These are phyloP conservation scores for Niebla homalea DNA, from an alignment of 495 filamentous ascomycete genomes.

Conservation along the genomic window DNA sequence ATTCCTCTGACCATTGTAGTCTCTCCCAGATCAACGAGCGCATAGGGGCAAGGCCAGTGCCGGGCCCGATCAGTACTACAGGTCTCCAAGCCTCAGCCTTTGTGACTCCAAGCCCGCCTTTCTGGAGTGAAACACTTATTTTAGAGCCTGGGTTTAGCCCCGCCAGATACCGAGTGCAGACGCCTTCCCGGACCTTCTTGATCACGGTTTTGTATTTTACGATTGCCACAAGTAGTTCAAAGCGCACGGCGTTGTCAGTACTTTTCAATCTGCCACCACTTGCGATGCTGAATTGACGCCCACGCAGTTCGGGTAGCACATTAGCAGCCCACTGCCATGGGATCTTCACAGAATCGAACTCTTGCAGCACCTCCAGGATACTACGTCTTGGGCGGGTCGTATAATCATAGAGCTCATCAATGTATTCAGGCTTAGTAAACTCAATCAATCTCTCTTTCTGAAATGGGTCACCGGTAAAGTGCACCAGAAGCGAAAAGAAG, in stretches of 20 bases:
- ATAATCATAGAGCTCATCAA: slow-evolving; percentile 92
- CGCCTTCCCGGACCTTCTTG: slow-evolving; percentile 69
- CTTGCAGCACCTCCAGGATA: slow-evolving; percentile 80
- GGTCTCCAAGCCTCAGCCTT: slow-evolving; percentile 37
- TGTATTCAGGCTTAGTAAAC: slow-evolving; percentile 60
- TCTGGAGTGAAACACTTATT: slow-evolving; percentile 45
- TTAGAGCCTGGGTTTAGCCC: slow-evolving; percentile 42
- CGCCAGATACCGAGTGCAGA: slow-evolving; percentile 79
- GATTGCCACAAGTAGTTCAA: slow-evolving; percentile 79
- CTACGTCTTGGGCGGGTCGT: slow-evolving; percentile 81
- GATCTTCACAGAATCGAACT: slow-evolving; percentile 74
- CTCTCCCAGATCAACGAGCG: slow-evolving; percentile 67
- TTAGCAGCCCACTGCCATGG: slow-evolving; percentile 58
- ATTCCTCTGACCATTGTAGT: slow-evolving; percentile 15
- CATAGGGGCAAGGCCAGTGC: slow-evolving; percentile 85
- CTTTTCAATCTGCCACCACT: slow-evolving; percentile 48
- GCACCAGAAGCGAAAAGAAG: slow-evolving; percentile 65
- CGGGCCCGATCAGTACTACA: slow-evolving; percentile 70
- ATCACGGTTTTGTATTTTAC: slow-evolving; percentile 86
- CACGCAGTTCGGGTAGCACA: slow-evolving; percentile 61
- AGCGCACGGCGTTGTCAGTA: slow-evolving; percentile 27
- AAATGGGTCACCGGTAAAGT: slow-evolving; percentile 54
- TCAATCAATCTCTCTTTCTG: slow-evolving; percentile 75
- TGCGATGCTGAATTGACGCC: slow-evolving; percentile 79
- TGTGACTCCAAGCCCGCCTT: slow-evolving; percentile 36